Percentiles rank a stretch among this genome's conserved stretches.
These are phyloP conservation scores for Candida mattraensis DNA, from an alignment of 805 yeast genomes.

Conservation along the genomic window DNA sequence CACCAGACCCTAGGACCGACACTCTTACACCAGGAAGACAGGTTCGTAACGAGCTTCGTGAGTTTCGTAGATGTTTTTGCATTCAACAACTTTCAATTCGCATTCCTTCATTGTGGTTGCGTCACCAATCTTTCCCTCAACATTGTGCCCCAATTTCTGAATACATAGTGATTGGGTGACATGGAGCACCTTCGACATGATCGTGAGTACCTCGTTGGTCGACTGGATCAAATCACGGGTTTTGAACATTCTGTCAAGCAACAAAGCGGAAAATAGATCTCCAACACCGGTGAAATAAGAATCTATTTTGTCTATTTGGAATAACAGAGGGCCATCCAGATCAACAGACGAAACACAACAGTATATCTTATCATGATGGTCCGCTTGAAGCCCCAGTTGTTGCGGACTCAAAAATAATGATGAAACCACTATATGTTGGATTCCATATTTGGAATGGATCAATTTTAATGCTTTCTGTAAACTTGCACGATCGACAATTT, in stretches of 20 bases:
- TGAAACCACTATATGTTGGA: constrained; percentile 66
- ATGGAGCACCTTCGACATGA: constrained; percentile 52
- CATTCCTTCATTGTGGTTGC: constrained; percentile 62
- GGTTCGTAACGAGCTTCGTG: constrained; percentile 11
- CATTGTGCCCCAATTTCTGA: constrained; percentile 36
- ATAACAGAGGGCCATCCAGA: constrained; percentile 28
- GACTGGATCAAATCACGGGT: constrained; percentile 31
- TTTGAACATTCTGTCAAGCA: constrained; percentile 59
- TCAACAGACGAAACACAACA: constrained; percentile 45
- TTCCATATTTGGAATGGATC: constrained; percentile 48
- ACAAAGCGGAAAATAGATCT: constrained; percentile 79
- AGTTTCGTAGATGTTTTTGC: constrained; percentile 39
- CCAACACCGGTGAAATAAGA: constrained; percentile 96
- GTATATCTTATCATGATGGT: constrained; percentile 30
- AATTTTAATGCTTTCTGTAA: constrained; percentile 46
- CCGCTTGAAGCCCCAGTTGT: constrained; percentile 18
- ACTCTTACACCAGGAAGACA: constrained; percentile 1
- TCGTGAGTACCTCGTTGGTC: constrained; percentile 54
- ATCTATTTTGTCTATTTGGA: constrained; percentile 60
- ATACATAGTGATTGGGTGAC: constrained; percentile 45
- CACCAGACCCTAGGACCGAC: no score
- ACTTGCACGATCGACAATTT: constrained; percentile 39
- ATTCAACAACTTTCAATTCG: constrained; percentile 69
- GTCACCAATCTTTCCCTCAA: constrained; percentile 55
- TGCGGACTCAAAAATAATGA: constrained; percentile 40